These are phyloP conservation scores for Teratosphaeria zuluensis DNA, from an alignment of 2,329 filamentous ascomycete genomes.

Conservation along the genomic window DNA sequence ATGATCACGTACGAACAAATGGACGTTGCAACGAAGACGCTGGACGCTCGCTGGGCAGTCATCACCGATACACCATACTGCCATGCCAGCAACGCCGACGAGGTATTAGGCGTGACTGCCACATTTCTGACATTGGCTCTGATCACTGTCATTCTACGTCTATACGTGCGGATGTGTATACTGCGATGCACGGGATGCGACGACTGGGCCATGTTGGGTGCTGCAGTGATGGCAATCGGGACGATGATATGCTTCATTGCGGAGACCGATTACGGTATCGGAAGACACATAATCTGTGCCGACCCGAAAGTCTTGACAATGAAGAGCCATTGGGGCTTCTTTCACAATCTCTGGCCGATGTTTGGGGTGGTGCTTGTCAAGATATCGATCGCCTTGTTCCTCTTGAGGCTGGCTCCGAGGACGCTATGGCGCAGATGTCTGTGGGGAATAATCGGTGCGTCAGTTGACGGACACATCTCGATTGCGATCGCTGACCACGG, in stretches of 20 bases:
- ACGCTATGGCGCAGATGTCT: conserved; percentile 34
- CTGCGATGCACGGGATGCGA: conserved; percentile 41
- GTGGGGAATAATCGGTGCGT: conserved; percentile 32
- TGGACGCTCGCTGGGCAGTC: conserved; percentile 5
- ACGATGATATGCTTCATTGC: conserved; percentile 35
- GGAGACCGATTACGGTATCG: conserved; percentile 38
- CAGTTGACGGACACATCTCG: not conserved
- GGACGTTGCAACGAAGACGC: not conserved
- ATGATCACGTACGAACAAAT: not conserved
- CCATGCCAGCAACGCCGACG: conserved; percentile 14
- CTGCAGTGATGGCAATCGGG: conserved; percentile 28
- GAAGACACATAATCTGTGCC: conserved; percentile 31
- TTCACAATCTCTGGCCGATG: conserved; percentile 40
- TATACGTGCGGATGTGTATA: conserved; percentile 34
- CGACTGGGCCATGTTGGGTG: conserved; percentile 37
- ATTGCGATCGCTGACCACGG: conserved; percentile 8
- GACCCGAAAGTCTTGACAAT: conserved; percentile 21
- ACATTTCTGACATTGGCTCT: conserved; percentile 12
- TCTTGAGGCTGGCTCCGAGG: conserved; percentile 34
- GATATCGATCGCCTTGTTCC: conserved; percentile 38
- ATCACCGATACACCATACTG: conserved; percentile 11
- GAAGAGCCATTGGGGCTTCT: conserved; percentile 35
- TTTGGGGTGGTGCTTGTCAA: conserved; percentile 38
- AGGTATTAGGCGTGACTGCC: conserved; percentile 16
- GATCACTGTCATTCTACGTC: conserved; percentile 11